Conservation (phyloP, 2,329 filamentous ascomycete genomes). For the Xylariales sp. region DNA sequence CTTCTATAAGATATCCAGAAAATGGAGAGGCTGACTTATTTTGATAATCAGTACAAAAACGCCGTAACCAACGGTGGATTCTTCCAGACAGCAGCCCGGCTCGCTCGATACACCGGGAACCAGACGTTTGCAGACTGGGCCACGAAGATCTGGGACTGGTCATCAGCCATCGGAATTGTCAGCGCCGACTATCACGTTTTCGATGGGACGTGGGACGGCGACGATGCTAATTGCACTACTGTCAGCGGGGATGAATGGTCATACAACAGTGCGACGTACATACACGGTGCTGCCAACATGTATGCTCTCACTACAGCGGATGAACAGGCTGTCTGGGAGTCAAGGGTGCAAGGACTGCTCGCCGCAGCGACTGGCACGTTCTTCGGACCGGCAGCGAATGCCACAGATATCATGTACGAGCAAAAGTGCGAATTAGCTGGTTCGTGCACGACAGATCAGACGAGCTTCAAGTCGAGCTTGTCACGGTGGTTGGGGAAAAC, state of each 20-base stretch:
- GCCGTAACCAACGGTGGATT: conserved; percentile 31
- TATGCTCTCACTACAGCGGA: conserved; percentile 34
- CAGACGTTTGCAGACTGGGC: conserved; percentile 54
- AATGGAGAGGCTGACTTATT: too few species aligned
- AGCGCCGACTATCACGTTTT: conserved; percentile 29
- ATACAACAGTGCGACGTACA: conserved; percentile 37
- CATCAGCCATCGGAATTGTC: conserved; percentile 31
- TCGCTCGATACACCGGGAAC: conserved; percentile 54
- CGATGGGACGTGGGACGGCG: conserved; percentile 32
- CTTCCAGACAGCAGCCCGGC: conserved; percentile 39
- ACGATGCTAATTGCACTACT: conserved; percentile 23
- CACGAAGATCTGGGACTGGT: conserved; percentile 47
- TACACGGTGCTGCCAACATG: conserved; percentile 35
- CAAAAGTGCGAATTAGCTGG: conserved; percentile 32
- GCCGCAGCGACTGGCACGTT: conserved; percentile 23
- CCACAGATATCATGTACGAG: conserved; percentile 30
- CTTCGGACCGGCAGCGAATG: conserved; percentile 18
- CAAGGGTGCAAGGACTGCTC: conserved; percentile 27
- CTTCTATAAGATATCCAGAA: too few species aligned
- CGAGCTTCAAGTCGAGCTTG: conserved; percentile 25
- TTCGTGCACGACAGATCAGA: conserved; percentile 34
- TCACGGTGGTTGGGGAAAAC: conserved; percentile 26
- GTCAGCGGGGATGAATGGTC: conserved; percentile 33
- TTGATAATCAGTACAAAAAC: conserved; percentile 25
- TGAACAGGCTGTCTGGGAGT: conserved; percentile 25